These are phyloP conservation scores for Leccinum griseonigrum DNA, from an alignment of 1,284 basidiomycete species.

Conservation along the genomic window DNA sequence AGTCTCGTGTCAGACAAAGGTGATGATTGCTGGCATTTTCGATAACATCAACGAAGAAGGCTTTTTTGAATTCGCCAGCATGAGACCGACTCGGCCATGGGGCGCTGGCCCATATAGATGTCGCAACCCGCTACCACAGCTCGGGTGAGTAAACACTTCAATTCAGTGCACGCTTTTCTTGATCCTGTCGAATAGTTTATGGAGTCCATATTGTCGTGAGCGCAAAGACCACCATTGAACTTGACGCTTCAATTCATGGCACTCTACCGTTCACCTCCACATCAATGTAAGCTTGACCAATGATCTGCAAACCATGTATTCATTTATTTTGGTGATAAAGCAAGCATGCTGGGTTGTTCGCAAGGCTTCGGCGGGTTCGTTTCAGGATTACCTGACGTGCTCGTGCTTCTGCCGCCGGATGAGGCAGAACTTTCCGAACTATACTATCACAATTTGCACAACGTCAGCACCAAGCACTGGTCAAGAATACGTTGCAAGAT, in stretches of 20 bases:
- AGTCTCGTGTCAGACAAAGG: constrained; percentile 74
- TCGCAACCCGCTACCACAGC: constrained; percentile 96
- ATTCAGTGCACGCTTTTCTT: constrained; percentile 9
- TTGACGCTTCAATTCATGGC: constrained; percentile 91
- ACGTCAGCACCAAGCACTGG: no score
- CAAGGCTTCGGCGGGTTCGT: constrained; percentile 44
- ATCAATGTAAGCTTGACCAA: constrained; percentile 67
- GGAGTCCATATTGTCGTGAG: constrained; percentile 98
- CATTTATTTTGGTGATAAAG: constrained; percentile 70
- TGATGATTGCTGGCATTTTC: constrained; percentile 99
- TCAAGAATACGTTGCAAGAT: no score
- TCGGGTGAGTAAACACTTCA: constrained; percentile 52
- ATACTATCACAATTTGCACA: no score
- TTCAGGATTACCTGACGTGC: no score
- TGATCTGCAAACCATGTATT: constrained; percentile 10
- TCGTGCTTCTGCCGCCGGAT: no score
- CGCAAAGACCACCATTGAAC: constrained; percentile 92
- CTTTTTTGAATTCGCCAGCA: constrained; percentile 97
- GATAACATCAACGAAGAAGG: constrained; percentile 98
- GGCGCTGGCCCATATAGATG: constrained; percentile 98
- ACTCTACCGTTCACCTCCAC: constrained; percentile 96
- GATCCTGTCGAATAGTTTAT: constrained; percentile 64
- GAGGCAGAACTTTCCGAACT: no score
- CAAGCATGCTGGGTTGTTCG: constrained; percentile 44
- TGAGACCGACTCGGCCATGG: constrained; percentile 96